Percentiles rank a stretch among this genome's conserved stretches.
Conservation (phyloP, 2,329 filamentous ascomycete species). For the Colletotrichum horii region DNA sequence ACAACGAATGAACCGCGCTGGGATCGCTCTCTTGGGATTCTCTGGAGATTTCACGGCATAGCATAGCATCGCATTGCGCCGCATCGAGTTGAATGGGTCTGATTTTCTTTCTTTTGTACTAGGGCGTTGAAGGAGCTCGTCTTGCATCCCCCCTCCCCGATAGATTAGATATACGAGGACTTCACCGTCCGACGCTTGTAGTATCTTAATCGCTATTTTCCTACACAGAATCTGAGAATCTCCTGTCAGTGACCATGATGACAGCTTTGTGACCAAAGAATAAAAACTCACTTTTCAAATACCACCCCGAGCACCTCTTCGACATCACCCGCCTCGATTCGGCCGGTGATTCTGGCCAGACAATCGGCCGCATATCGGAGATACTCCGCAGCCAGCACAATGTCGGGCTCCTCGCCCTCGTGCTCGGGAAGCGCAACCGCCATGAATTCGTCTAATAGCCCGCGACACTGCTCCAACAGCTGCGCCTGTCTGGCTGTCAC, state of each 20-base stretch:
- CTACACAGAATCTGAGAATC: conserved; percentile 57
- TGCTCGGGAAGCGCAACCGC: conserved; percentile 51
- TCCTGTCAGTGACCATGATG: neutral
- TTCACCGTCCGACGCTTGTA: neutral
- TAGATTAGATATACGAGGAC: conserved; percentile 14
- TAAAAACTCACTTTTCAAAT: conserved; percentile 83
- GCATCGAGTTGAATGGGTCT: neutral
- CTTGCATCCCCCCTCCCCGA: neutral
- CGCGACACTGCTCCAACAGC: conserved; percentile 76
- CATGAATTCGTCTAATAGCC: conserved; percentile 77
- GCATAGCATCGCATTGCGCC: neutral
- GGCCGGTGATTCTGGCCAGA: conserved; percentile 86
- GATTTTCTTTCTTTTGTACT: neutral
- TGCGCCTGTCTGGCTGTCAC: conserved; percentile 89
- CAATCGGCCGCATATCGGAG: conserved; percentile 80
- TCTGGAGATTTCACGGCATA: neutral
- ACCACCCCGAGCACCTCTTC: conserved; percentile 96
- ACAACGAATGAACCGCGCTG: neutral
- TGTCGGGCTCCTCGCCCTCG: conserved; percentile 66
- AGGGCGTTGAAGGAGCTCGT: neutral
- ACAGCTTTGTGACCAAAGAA: neutral
- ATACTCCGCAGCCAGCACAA: conserved; percentile 90
- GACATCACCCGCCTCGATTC: conserved; percentile 84
- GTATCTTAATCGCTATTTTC: conserved; percentile 44
- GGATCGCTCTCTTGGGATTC: neutral